Percentiles rank a stretch among this genome's conserved stretches.
phyloP scores from a whole-genome alignment of 2,329 filamentous ascomycete genomes.

The Ceratocystis colombiana region DNA sequence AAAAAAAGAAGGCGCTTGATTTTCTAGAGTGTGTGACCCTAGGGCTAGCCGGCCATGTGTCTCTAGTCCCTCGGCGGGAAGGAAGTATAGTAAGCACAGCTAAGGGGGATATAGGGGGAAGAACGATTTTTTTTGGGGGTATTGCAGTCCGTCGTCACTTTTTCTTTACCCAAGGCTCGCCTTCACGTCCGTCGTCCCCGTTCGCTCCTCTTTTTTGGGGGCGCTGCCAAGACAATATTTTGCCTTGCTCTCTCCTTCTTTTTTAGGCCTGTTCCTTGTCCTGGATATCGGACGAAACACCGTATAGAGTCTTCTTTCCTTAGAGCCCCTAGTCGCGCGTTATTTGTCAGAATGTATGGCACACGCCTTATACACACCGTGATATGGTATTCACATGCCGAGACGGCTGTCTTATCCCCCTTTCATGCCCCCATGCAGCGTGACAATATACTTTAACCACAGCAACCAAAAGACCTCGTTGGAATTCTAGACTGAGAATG shows the following conservation, averaged over 20 bases:
- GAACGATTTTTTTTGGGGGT: background rate
- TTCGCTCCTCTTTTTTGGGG: background rate
- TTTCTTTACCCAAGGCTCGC: background rate
- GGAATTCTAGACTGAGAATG: background rate
- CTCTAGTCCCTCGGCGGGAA: background rate
- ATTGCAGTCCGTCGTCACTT: background rate
- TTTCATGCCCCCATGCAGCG: background rate
- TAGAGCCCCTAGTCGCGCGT: background rate
- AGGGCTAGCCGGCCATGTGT: background rate
- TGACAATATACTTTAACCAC: background rate
- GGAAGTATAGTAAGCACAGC: background rate
- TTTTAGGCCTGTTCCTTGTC: background rate
- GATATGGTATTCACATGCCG: background rate
- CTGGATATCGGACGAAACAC: constrained; percentile 12
- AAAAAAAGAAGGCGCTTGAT: background rate
- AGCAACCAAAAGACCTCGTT: background rate
- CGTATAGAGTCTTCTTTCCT: background rate
- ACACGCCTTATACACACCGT: background rate
- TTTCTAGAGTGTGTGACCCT: background rate
- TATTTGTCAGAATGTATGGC: background rate
- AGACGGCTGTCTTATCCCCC: background rate
- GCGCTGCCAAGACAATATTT: background rate
- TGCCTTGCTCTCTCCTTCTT: background rate
- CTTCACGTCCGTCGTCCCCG: no score
- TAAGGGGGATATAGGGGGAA: no score